Conservation (phyloP, 352 stramenopile species). For the Phytophthora megakarya region DNA sequence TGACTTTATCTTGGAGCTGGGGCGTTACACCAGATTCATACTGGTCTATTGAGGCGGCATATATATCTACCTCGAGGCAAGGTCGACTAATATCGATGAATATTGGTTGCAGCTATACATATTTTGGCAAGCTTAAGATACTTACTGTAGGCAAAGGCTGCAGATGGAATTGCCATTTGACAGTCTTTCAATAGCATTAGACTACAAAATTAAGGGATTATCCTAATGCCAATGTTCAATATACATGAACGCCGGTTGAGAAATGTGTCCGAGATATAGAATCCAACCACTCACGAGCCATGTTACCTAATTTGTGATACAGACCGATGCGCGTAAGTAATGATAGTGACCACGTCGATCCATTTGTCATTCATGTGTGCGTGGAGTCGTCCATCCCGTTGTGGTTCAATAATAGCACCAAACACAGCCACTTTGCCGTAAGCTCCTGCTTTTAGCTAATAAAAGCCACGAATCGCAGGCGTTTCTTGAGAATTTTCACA, state of each 20-base stretch:
- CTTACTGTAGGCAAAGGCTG: background rate
- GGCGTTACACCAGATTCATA: background rate
- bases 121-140: background rate
- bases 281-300: background rate
- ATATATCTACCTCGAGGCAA: background rate
- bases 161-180: background rate
- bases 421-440: slow-evolving; percentile 3
- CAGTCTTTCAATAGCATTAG: no score
- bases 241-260: background rate
- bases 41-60: background rate
- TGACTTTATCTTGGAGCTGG: background rate
- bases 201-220: background rate
- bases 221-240: background rate
- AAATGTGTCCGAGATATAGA: background rate
- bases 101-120: background rate
- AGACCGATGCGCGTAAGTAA: background rate
- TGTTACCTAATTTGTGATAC: background rate
- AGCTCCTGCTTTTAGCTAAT: background rate
- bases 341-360: background rate
- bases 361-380: slow-evolving; percentile 4
- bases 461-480: background rate
- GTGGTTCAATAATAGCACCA: slow-evolving; percentile 1
- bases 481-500: background rate
- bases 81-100: background rate
- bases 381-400: slow-evolving; percentile 2